Base-by-base conservation (phyloP, 2,329 filamentous ascomycete genomes). In the Phaeophleospora eucalypticola region DNA sequence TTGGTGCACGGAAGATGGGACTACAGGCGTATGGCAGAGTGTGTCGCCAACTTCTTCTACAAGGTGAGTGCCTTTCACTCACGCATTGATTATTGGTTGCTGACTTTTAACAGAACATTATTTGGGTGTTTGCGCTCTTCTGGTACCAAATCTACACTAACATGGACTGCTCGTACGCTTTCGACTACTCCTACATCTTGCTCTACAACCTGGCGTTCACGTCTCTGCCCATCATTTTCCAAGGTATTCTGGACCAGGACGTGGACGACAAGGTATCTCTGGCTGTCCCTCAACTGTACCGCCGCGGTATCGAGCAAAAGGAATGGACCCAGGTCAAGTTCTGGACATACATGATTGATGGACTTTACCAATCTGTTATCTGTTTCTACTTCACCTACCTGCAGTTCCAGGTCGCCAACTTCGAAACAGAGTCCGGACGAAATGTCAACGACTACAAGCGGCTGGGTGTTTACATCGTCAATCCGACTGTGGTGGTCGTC, bases 31-130 rank as follows among this genome's bases (percentile, higher is more conserved):
- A 74, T 98, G 66, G 89, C 86, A 21, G 93, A 98, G 73, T 87
- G 85, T 38, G 96, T 94, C 62, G 89, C 89, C 67, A 98, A 98
- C 68, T 98, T 98, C 78, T 98, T 98, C 76, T 98, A 97, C 81
- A 98, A 98, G 74, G 80, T 82, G 65, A 15, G 36, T 27, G 16
- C 6, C 16, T 19, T 32, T n/a, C n/a, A n/a, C n/a, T n/a, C n/a
- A n/a, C n/a, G n/a, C n/a, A 17, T 18, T n/a, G 12, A 12, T 36
- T 14, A 7, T 32, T 34, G 3, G 36, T 45, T 58, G 55, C 65
- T 70, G 48, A 68, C 52, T 3, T 16, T 38, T 19, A 47, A 16
- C 57, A 84, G 85, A 98, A 97, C 74, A 86, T 98, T 70, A 86
- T 97, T 43, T 98, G 93, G 93, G 93, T 89, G 0, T 91, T 96